Percentiles rank a stretch among this genome's conserved stretches.
Conservation (phyloP, 1,284 basidiomycete genomes). For the Ceratorhiza oryzae-sativae region DNA sequence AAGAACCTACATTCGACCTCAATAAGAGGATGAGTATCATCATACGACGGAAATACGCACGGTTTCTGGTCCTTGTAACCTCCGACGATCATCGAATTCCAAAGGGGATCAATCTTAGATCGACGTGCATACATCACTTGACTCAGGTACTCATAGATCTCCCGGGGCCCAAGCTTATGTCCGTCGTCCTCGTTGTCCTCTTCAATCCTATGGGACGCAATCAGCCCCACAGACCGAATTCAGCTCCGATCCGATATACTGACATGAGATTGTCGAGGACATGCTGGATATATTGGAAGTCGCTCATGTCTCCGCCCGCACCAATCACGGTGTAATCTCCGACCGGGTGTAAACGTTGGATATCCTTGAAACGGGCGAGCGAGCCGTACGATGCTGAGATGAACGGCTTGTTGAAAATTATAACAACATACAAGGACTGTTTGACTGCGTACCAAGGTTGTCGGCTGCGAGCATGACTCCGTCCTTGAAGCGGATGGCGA, state of each 20-base stretch:
- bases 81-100: slow-evolving; percentile 96
- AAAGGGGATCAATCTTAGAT: slow-evolving; percentile 90
- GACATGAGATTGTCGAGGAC: slow-evolving; percentile 74
- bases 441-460: slow-evolving; percentile 70
- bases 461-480: slow-evolving; percentile 99
- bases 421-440: no score
- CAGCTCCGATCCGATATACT: no score
- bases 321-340: slow-evolving; percentile 88
- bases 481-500: slow-evolving; percentile 93
- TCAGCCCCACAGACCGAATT: no score
- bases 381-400: slow-evolving; percentile 92
- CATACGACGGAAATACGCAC: slow-evolving; percentile 53
- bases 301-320: slow-evolving; percentile 95
- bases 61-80: slow-evolving; percentile 83
- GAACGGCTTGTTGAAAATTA: not conserved
- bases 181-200: slow-evolving; percentile 86
- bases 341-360: slow-evolving; percentile 85
- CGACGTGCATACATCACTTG: slow-evolving; percentile 92
- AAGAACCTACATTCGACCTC: slow-evolving; percentile 68
- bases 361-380: slow-evolving; percentile 95
- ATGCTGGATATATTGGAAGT: slow-evolving; percentile 93
- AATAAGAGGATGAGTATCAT: not conserved
- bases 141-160: slow-evolving; percentile 93
- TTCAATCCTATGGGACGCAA: slow-evolving; percentile 57
- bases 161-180: slow-evolving; percentile 83